phyloP scores from a whole-genome alignment of 1,284 basidiomycete species.

The Boletus sp. region DNA sequence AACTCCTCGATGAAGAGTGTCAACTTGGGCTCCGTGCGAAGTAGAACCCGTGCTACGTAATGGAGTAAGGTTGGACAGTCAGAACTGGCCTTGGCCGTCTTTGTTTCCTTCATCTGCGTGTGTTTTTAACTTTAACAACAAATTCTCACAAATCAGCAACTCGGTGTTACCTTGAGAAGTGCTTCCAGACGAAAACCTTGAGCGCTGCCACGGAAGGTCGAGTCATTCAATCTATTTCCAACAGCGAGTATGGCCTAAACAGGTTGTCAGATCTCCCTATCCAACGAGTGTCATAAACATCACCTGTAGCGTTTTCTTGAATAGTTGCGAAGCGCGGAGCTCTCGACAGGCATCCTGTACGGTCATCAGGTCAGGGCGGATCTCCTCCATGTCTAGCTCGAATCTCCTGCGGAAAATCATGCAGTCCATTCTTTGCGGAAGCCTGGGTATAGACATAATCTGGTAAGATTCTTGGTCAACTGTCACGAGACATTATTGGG shows the following conservation, averaged over 20 bases:
- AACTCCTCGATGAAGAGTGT: constrained; percentile 82
- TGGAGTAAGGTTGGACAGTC: constrained; percentile 87
- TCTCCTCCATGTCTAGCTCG: constrained; percentile 83
- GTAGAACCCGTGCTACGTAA: constrained; percentile 78
- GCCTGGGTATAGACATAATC: constrained; percentile 80
- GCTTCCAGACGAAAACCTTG: constrained; percentile 84
- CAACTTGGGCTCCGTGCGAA: constrained; percentile 67
- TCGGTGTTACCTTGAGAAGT: constrained; percentile 67
- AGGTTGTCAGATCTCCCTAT: constrained; percentile 13
- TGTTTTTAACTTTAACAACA: neutral
- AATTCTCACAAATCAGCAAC: neutral
- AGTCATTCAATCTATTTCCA: constrained; percentile 83
- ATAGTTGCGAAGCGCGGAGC: constrained; percentile 67
- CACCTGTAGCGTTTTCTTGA: constrained; percentile 75
- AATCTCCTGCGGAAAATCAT: constrained; percentile 85
- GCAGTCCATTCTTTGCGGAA: constrained; percentile 73
- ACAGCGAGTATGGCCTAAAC: constrained; percentile 70
- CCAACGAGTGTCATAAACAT: neutral
- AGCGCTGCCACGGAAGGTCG: constrained; percentile 83
- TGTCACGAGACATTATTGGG: neutral
- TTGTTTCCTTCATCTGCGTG: constrained; percentile 80
- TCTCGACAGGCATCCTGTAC: constrained; percentile 78
- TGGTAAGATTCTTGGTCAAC: constrained; percentile 37
- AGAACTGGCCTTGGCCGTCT: constrained; percentile 65
- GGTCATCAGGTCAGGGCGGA: constrained; percentile 80